A percentile compares a stretch with the other conserved stretches of the same genome.
phyloP scores from a whole-genome alignment of 2,329 filamentous ascomycete species.

The Cordyceps cateniannulata region DNA sequence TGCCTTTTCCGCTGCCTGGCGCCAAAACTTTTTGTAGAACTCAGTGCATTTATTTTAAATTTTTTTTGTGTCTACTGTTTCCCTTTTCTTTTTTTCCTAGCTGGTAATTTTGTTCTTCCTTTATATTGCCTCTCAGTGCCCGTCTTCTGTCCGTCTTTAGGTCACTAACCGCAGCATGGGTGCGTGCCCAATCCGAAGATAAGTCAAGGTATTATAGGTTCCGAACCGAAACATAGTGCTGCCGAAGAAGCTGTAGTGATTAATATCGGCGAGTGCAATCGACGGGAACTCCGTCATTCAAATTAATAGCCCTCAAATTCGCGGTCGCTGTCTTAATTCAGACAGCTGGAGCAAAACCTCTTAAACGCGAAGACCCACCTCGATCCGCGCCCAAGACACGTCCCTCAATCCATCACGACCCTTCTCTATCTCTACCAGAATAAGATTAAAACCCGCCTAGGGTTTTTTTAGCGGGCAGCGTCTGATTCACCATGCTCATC shows the following conservation, averaged over 20 bases:
- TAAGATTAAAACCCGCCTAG: constrained; percentile 1
- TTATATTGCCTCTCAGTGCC: neutral
- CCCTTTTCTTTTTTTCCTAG: neutral
- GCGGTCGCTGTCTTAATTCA: neutral
- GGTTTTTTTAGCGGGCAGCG: neutral
- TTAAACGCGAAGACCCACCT: constrained; percentile 11
- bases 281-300: too few species aligned
- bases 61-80: neutral
- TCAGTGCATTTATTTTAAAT: neutral
- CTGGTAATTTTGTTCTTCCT: neutral
- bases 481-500: constrained; percentile 55
- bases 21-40: neutral
- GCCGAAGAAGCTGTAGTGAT: too few species aligned
- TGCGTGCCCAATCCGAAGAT: too few species aligned
- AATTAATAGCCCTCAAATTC: too few species aligned
- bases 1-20: neutral
- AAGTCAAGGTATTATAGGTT: too few species aligned
- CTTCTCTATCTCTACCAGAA: neutral
- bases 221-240: too few species aligned
- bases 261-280: too few species aligned
- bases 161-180: too few species aligned
- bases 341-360: neutral
- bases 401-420: neutral
- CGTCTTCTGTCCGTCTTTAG: too few species aligned
- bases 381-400: constrained; percentile 8